Base-by-base conservation (phyloP, 768 basidiomycete genomes). In the Lyophyllum decastes region DNA sequence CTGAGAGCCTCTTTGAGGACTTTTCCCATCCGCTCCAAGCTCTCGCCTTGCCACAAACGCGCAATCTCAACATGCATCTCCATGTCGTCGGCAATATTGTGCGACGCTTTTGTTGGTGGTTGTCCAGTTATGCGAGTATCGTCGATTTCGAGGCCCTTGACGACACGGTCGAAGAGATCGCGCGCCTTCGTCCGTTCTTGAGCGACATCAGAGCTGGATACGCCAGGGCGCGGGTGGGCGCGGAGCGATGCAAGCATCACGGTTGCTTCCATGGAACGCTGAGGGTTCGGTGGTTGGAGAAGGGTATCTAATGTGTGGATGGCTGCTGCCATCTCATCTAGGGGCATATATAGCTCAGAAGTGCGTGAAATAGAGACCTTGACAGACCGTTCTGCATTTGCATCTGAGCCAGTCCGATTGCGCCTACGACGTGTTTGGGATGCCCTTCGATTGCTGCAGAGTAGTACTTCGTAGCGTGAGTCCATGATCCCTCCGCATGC, bases 51-150 rank as follows among this genome's bases (percentile, higher is more conserved):
- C 91, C 94, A 98, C 54, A 97, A 70, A 46, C 87, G 84, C 11
- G 94, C 94, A 58, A 98, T 87, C 70, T 98, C 95, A n/a, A 88
- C 75, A 62, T 93, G 89, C 82, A 98, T 85, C 58, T 96, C 91
- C 51, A 90, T 76, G 65, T 99, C 96, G 14, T 90, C 85, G 0
- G 78, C 78, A 49, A 94, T 80, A 21, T 76, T 81, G 21, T 83
- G 79, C 5, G 86, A 76, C 2, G 76, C 59, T 60, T 76, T 76
- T 54, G 65, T 75, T 6, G 66, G 62, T 10, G 64, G 65, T 44
- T 78, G 69, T 0, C 82, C 82, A 55, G 78, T 78, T 14, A 73
- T 56, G 10, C 83, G 78, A 4, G 73, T 64, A 27, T 86, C 83
- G n/a, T 90, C 89, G 0, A 78, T 71, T 38, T 87, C 84, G 49